Percentiles rank a stretch among this genome's conserved stretches.
phyloP scores from a whole-genome alignment of 495 filamentous ascomycete genomes.

The Wilcoxina mikolae region DNA sequence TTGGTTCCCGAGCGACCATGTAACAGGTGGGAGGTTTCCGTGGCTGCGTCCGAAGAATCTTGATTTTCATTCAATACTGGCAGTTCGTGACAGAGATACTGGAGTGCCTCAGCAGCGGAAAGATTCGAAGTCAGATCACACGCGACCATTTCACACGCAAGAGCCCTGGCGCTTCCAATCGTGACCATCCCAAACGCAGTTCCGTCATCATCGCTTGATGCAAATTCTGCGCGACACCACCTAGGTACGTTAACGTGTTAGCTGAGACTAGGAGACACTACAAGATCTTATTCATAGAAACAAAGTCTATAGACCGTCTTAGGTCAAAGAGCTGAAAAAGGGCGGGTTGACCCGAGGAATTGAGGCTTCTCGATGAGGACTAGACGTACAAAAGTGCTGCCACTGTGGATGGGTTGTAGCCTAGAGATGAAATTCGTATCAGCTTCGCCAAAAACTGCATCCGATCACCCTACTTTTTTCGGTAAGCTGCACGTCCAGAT shows the following conservation, averaged over 20 bases:
- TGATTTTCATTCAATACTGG: conserved; percentile 25
- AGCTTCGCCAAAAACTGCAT: background rate
- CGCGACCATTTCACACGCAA: conserved; percentile 81
- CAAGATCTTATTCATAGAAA: background rate
- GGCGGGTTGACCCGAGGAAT: too few species aligned
- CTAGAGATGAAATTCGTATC: conserved; percentile 5
- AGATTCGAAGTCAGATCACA: conserved; percentile 74
- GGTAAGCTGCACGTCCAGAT: background rate
- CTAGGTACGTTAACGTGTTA: conserved; percentile 6
- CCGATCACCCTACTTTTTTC: background rate
- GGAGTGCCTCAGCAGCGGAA: conserved; percentile 64
- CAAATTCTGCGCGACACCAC: conserved; percentile 25
- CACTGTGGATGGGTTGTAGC: conserved; percentile 26
- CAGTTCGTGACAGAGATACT: conserved; percentile 71
- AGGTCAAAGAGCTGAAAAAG: background rate
- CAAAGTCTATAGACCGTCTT: background rate
- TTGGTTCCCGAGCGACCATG: conserved; percentile 1
- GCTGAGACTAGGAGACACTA: background rate
- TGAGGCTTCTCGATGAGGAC: too few species aligned
- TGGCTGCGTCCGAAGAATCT: background rate
- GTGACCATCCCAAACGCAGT: conserved; percentile 17
- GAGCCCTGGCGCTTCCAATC: conserved; percentile 49
- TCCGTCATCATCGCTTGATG: conserved; percentile 16
- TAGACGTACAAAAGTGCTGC: conserved; percentile 19
- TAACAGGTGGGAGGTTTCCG: background rate